Evolutionary conservation across 2,329 filamentous ascomycete genomes (phyloP), one percentile per base, ranked within the genome.

Genomic region (Chaetomium sp.): DNA sequence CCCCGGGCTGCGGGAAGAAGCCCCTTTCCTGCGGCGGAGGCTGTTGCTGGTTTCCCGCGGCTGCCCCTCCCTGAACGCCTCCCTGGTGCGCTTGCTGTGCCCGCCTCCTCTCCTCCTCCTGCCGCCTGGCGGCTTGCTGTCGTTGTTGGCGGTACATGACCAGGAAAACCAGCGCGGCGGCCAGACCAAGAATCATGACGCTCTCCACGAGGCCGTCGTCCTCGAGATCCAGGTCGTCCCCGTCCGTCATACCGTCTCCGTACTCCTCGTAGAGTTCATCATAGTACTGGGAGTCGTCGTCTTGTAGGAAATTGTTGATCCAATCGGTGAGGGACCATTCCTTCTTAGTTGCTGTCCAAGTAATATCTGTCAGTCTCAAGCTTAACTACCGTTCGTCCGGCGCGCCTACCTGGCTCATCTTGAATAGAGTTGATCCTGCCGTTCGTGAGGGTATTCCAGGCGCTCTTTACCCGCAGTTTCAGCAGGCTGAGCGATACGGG

Each of bases 401-500:
- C 25, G 16, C n/a, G 77, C 86, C 80, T 85, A 94, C 91, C 84
- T 72, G 90, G 90, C 68, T 97, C 94, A 69, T 96, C 92, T 72
- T 91, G 89, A 57, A 98, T 98, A 19, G 91, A 92, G 73, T 98
- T 96, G 67, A 98, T 86, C 23, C 89, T 87, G n/a, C 95, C 95
- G 73, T 93, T 87, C 0, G 92, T 97, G 68, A 98, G 81, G 0
- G 90, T 93, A 72, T 98, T 98, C 95, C 95, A 99, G 71, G 92
- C 95, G 74, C 92, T 96, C 65, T 93, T 86, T 60, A 90, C 80
- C 12, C 94, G 84, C 65, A 99, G 81, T 76, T 97, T 97, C 68
- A 96, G 81, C 57, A 99, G 80, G 68, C 92, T 94, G 33, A 99
- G 80, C 12, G 92, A 92, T 3, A 98, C 95, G 0, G 95, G 95